These are phyloP conservation scores for Helminthosporium solani DNA, from an alignment of 2,329 filamentous ascomycete genomes.

Conservation along the genomic window DNA sequence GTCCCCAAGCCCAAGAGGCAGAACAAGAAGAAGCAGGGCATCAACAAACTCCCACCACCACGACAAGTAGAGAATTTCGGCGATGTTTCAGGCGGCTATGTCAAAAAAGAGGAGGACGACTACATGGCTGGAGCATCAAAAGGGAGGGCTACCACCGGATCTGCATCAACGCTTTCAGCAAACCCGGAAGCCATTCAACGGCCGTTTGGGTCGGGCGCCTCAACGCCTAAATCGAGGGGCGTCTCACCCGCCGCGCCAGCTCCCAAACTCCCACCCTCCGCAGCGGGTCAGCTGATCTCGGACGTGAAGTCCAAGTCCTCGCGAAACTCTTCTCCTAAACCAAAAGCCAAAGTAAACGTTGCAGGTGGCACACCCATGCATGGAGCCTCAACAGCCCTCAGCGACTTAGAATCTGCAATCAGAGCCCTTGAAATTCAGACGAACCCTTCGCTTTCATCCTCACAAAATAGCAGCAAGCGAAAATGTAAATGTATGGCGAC, in stretches of 20 bases:
- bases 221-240: slow-evolving; percentile 38
- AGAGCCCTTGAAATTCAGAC: slow-evolving; percentile 87
- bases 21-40: slow-evolving; percentile 45
- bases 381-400: slow-evolving; percentile 71
- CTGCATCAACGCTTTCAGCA: slow-evolving; percentile 52
- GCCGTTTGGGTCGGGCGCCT: slow-evolving; percentile 29
- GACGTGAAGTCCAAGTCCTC: slow-evolving; percentile 64
- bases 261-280: slow-evolving; percentile 63
- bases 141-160: slow-evolving; percentile 45
- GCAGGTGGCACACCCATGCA: slow-evolving; percentile 80
- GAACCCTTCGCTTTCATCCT: slow-evolving; percentile 67
- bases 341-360: slow-evolving; percentile 67
- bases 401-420: slow-evolving; percentile 74
- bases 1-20: slow-evolving; percentile 38
- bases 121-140: slow-evolving; percentile 60
- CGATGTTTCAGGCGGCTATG: slow-evolving; percentile 68
- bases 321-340: slow-evolving; percentile 52
- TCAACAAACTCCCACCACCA: slow-evolving; percentile 44
- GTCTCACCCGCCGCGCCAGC: slow-evolving; percentile 49
- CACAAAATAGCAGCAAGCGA: slow-evolving; percentile 57
- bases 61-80: slow-evolving; percentile 60
- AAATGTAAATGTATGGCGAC: slow-evolving; percentile 87
- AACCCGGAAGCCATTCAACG: slow-evolving; percentile 51
- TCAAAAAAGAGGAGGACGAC: slow-evolving; percentile 71
- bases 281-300: slow-evolving; percentile 77